phyloP scores from a whole-genome alignment of 1,284 basidiomycete genomes.

The Ganoderma leucocontextum region DNA sequence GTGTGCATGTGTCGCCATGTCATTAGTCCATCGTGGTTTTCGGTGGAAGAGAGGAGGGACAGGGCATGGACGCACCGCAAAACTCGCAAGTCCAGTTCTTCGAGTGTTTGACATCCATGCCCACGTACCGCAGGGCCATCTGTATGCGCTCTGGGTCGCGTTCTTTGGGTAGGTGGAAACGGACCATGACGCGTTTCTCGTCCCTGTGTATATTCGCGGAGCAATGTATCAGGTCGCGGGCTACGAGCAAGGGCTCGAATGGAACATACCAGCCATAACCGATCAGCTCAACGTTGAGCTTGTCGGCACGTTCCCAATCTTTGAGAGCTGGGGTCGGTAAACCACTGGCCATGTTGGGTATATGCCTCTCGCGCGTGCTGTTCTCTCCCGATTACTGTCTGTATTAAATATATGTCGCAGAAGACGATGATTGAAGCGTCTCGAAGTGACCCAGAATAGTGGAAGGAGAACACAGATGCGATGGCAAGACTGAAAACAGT shows the following conservation, averaged over 20 bases:
- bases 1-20: neutral
- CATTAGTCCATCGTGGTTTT: neutral
- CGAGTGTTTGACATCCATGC: conserved; percentile 29
- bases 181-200: conserved; percentile 28
- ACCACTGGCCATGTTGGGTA: neutral
- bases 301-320: conserved; percentile 27
- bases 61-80: conserved; percentile 19
- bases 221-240: too few species aligned
- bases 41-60: neutral
- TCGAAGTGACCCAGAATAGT: neutral
- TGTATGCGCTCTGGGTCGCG: conserved; percentile 21
- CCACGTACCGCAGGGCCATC: conserved; percentile 15
- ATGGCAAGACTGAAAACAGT: too few species aligned
- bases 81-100: conserved; percentile 31
- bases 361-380: neutral
- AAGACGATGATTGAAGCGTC: neutral
- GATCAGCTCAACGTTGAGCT: conserved; percentile 29
- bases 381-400: neutral
- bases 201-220: conserved; percentile 7
- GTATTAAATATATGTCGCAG: neutral
- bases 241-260: neutral
- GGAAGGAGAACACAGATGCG: neutral
- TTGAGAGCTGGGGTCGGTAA: conserved; percentile 7
- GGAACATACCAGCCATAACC: conserved; percentile 25
- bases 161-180: conserved; percentile 30